Conservation (phyloP, 129 eudicot genomes). For the Chrysanthemum seticuspe region DNA sequence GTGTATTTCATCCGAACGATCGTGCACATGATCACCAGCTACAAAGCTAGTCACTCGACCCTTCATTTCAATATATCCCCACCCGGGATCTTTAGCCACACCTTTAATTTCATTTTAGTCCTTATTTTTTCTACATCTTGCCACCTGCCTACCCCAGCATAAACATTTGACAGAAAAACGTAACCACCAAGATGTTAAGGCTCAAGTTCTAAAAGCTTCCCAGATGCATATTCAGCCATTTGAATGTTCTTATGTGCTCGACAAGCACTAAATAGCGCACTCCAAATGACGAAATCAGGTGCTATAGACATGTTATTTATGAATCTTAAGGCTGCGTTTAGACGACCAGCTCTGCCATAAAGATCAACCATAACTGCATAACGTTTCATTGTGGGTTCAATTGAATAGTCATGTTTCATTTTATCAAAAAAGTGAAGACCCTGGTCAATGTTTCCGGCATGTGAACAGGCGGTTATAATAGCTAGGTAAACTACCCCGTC, state of each 20-base stretch:
- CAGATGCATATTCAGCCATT: conserved; percentile 54
- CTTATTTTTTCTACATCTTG: conserved; percentile 57
- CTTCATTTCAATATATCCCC: conserved; percentile 54
- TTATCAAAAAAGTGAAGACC: conserved; percentile 43
- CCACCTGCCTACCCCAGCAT: conserved; percentile 60
- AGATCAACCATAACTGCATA: conserved; percentile 52
- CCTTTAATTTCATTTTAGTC: conserved; percentile 45
- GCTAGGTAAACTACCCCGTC: conserved; percentile 54
- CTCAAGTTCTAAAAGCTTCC: conserved; percentile 48
- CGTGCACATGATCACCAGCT: conserved; percentile 54
- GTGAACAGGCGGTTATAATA: conserved; percentile 52
- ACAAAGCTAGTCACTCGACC: conserved; percentile 53
- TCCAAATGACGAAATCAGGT: conserved; percentile 62
- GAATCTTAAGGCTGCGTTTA: conserved; percentile 46
- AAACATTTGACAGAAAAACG: conserved; percentile 51
- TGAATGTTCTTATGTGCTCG: conserved; percentile 50
- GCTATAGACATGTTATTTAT: conserved; percentile 44
- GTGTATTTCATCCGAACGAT: conserved; percentile 37
- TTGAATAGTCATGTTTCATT: conserved; percentile 43
- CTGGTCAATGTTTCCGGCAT: conserved; percentile 49
- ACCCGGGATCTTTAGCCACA: conserved; percentile 51
- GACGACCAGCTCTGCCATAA: conserved; percentile 55
- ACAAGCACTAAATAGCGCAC: conserved; percentile 55
- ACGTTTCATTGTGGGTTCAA: conserved; percentile 54
- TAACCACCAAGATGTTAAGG: conserved; percentile 56